These are phyloP conservation scores for Mycena metata DNA, from an alignment of 768 basidiomycete species.

Conservation along the genomic window DNA sequence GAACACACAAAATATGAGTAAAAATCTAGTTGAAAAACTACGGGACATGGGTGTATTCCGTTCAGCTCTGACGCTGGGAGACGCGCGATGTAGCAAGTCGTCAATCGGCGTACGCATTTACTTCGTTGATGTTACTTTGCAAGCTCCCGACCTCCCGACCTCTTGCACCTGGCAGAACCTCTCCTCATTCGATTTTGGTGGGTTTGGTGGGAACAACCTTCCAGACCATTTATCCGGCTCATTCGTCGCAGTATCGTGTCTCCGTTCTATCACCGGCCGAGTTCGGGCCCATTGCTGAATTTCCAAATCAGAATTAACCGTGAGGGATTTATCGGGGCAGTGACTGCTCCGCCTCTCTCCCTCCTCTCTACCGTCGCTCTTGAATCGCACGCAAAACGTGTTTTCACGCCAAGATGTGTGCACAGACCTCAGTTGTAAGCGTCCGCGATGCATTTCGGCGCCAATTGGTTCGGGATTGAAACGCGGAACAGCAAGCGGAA, in stretches of 20 bases:
- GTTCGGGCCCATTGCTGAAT: background rate
- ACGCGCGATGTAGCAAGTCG: too few relatives aligned
- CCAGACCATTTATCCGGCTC: too few relatives aligned
- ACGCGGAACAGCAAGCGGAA: background rate
- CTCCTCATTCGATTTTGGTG: too few relatives aligned
- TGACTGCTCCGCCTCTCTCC: background rate
- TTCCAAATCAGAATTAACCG: background rate
- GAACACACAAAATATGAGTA: too few relatives aligned
- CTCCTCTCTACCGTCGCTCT: background rate
- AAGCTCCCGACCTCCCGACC: too few relatives aligned
- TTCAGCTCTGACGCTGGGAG: too few relatives aligned
- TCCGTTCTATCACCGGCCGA: background rate
- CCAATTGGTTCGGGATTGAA: background rate
- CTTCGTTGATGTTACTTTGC: too few relatives aligned
- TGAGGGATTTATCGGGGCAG: conserved; percentile 7
- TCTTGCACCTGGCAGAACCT: too few relatives aligned
- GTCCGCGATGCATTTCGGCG: background rate
- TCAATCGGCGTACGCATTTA: too few relatives aligned
- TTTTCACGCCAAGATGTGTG: conserved; percentile 16
- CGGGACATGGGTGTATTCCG: too few relatives aligned
- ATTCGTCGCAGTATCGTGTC: too few relatives aligned
- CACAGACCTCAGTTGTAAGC: background rate
- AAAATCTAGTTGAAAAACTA: too few relatives aligned
- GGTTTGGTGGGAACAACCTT: background rate
- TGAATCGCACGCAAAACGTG: conserved; percentile 3